Conservation (phyloP, 148 eudicot species). For the Tetragonia tetragonoides region DNA sequence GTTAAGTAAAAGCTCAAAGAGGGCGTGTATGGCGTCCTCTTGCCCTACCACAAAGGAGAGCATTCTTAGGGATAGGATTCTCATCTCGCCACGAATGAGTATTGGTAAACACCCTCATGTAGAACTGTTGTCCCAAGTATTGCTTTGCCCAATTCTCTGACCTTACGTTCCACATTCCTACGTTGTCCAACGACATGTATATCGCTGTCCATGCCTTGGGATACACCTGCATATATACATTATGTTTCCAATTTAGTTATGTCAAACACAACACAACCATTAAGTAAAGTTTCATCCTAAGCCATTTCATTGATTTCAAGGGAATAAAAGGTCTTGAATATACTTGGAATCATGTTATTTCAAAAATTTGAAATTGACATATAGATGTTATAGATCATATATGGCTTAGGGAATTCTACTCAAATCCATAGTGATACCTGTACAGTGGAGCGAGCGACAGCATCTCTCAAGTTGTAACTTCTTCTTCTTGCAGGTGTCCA, state of each 20-base stretch:
- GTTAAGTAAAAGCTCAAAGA: conserved; percentile 2
- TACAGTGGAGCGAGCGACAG: conserved; percentile 78
- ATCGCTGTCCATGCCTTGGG: conserved; percentile 91
- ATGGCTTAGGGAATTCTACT: no score
- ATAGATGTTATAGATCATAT: no score
- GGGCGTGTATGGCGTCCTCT: conserved; percentile 77
- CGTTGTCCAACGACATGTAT: conserved; percentile 76
- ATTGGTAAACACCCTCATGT: conserved; percentile 67
- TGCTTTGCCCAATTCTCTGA: conserved; percentile 87
- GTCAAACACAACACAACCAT: background rate
- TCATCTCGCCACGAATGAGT: conserved; percentile 71
- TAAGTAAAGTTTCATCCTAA: no score
- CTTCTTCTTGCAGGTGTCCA: conserved; percentile 70
- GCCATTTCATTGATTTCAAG: no score
- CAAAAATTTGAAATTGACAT: no score
- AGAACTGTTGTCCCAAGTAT: conserved; percentile 87
- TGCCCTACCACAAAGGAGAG: conserved; percentile 84
- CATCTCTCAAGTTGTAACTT: conserved; percentile 80
- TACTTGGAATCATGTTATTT: no score
- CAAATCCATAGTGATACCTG: conserved; percentile 44
- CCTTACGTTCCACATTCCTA: conserved; percentile 94
- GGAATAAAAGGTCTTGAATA: no score
- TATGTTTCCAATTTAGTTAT: background rate
- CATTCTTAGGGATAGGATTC: conserved; percentile 80
- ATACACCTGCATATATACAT: conserved; percentile 54